Percentiles rank a stretch among this genome's conserved stretches.
These are phyloP conservation scores for Xylaria digitata DNA, from an alignment of 2,329 filamentous ascomycete species.

Conservation along the genomic window DNA sequence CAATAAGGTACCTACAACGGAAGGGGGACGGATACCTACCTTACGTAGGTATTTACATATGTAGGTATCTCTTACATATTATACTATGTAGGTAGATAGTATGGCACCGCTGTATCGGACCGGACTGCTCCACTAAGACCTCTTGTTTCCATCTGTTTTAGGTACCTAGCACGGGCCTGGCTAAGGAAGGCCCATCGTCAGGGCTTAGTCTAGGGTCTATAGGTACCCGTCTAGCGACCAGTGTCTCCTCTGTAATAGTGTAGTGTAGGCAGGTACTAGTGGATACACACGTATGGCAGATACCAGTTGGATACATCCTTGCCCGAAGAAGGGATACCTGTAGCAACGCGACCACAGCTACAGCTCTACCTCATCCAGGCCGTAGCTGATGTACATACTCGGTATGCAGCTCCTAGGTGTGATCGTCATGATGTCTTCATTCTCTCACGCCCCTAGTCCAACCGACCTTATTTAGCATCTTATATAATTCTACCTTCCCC, in stretches of 20 bases:
- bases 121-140: conserved; percentile 23
- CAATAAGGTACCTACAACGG: not conserved
- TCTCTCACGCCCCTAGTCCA: conserved; percentile 12
- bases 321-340: too few species aligned
- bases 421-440: conserved; percentile 29
- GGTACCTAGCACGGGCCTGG: conserved; percentile 20
- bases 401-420: conserved; percentile 8
- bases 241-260: not conserved
- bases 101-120: conserved; percentile 30
- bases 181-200: conserved; percentile 13
- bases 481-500: conserved; percentile 17
- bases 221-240: conserved; percentile 2
- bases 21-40: conserved; percentile 19
- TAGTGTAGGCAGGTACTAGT: too few species aligned
- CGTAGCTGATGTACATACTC: not conserved
- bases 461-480: conserved; percentile 15
- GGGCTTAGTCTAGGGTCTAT: conserved; percentile 4
- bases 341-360: conserved; percentile 4
- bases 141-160: conserved; percentile 6
- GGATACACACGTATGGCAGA: too few species aligned
- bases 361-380: not conserved
- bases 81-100: too few species aligned
- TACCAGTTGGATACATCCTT: too few species aligned
- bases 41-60: not conserved
- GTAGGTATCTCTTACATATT: conserved; percentile 18